Conservation (phyloP, 2,329 filamentous ascomycete species). For the Intubia oerlemansii region DNA sequence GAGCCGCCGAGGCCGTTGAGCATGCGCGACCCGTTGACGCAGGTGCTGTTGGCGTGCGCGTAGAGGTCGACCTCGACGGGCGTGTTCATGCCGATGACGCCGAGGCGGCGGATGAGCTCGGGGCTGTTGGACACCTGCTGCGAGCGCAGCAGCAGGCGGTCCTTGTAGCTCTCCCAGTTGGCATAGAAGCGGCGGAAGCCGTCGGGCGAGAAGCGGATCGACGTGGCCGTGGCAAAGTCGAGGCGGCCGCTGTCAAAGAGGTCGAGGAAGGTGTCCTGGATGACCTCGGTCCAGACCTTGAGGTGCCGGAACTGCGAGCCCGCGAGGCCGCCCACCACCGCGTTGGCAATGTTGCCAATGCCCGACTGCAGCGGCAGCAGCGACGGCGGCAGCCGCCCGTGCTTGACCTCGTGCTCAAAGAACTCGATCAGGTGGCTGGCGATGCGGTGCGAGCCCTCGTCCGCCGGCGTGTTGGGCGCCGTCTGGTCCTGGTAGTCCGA, state of each 20-base stretch:
- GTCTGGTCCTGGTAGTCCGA: conserved; percentile 64
- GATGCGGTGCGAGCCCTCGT: conserved; percentile 51
- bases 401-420: conserved; percentile 65
- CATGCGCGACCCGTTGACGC: conserved; percentile 76
- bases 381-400: conserved; percentile 54
- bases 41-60: conserved; percentile 79
- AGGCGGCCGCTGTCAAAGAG: conserved; percentile 76
- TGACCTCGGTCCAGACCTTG: conserved; percentile 83
- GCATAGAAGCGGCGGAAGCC: conserved; percentile 85
- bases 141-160: conserved; percentile 69
- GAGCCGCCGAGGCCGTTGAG: conserved; percentile 67
- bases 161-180: conserved; percentile 58
- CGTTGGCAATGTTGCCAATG: conserved; percentile 86
- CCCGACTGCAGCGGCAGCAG: conserved; percentile 43
- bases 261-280: conserved; percentile 84
- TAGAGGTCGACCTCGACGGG: conserved; percentile 90
- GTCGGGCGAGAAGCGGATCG: conserved; percentile 75
- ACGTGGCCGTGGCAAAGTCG: conserved; percentile 78
- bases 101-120: conserved; percentile 72
- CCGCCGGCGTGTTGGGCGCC: conserved; percentile 53
- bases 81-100: conserved; percentile 88
- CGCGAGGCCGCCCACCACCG: conserved; percentile 65
- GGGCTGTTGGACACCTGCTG: conserved; percentile 78
- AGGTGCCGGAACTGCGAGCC: conserved; percentile 71
- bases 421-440: conserved; percentile 62